Percentiles rank a stretch among this genome's conserved stretches.
Evolutionary conservation across 2,329 filamentous ascomycete genomes (phyloP).

Genomic region (Alternaria metachromatica): DNA sequence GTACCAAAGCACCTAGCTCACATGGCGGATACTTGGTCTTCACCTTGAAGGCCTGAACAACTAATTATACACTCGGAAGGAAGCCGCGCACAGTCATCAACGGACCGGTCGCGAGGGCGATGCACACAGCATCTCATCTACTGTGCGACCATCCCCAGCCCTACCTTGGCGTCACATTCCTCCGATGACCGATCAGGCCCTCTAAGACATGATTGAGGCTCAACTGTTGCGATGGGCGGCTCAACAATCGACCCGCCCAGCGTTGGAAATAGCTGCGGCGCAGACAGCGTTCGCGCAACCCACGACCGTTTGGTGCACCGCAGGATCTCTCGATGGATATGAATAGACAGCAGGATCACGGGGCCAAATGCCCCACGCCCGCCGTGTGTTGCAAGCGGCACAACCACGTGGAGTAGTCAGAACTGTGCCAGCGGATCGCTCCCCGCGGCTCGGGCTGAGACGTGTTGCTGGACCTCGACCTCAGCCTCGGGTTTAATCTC

Average conservation of each 20-base stretch:
- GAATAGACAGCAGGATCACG: slow-evolving; percentile 4
- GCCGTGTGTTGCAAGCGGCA: not conserved
- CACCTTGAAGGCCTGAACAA: not conserved
- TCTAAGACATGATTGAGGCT: slow-evolving; percentile 4
- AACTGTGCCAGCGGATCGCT: not conserved
- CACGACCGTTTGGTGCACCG: not conserved
- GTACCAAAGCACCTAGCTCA: not conserved
- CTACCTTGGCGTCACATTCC: not conserved
- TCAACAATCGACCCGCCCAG: not conserved
- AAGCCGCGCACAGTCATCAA: not conserved
- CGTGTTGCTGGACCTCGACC: slow-evolving; percentile 1
- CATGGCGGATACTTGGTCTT: not conserved
- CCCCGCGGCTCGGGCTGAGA: not conserved
- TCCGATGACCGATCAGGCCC: not conserved
- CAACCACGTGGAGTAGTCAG: slow-evolving; percentile 3
- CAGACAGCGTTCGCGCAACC: not conserved
- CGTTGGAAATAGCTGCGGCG: slow-evolving; percentile 1
- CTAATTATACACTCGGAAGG: not conserved
- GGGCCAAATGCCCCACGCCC: not conserved
- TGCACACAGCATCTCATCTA: not conserved
- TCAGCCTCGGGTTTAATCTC: not conserved
- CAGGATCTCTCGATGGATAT: not conserved
- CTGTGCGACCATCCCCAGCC: not conserved
- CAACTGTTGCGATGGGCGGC: not conserved
- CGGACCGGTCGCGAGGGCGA: not conserved